Base-by-base conservation (phyloP, 495 filamentous ascomycete genomes). In the Penicillium paxilli region DNA sequence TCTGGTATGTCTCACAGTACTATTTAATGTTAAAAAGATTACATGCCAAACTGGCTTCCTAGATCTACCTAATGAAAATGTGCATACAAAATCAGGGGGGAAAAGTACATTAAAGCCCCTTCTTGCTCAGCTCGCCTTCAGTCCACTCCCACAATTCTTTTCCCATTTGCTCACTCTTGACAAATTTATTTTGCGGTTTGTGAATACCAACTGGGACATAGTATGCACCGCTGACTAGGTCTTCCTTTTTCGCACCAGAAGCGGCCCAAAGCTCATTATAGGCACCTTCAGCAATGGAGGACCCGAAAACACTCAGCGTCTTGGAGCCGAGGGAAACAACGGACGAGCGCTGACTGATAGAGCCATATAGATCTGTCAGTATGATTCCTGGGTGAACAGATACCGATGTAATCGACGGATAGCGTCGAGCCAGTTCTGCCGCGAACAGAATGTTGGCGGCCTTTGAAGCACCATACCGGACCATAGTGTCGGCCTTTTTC, bases 381-480 rank as follows among this genome's bases (percentile, higher is more conserved):
- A 71, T 64, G 19, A 75, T 59, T 8, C 80, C 80, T 0, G 80
- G 80, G 55, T 83, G 80, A 14, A 79, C 65, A 2, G 74, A 65
- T 0, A 77, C 70, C 11, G 71, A 68, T 5, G 68, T 80, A 38
- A 82, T 69, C 0, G 55, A 59, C 7, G 73, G 62, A 41, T 84
- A 73, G 0, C 76, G 71, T 14, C 71, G 64, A 4, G 65, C 63
- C 1, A 87, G 71, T 21, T 72, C 78, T 1, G 78, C 64, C 4
- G 82, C 63, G 49, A 77, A 84, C n/a, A 86, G 70, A 44, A 86
- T 75, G 64, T 82, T 83, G 10, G 82, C 82, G 12, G 72, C 77
- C 66, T 87, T 87, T 5, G 75, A 74, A 40, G 81, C 78, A 12
- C 77, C 80, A 61, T 87, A 87, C 9, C 75, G 66, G 2, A 50